Percentiles rank a stretch among this genome's conserved stretches.
Conservation (phyloP, 495 filamentous ascomycete species). For the Pseudotulostoma volvatum region DNA sequence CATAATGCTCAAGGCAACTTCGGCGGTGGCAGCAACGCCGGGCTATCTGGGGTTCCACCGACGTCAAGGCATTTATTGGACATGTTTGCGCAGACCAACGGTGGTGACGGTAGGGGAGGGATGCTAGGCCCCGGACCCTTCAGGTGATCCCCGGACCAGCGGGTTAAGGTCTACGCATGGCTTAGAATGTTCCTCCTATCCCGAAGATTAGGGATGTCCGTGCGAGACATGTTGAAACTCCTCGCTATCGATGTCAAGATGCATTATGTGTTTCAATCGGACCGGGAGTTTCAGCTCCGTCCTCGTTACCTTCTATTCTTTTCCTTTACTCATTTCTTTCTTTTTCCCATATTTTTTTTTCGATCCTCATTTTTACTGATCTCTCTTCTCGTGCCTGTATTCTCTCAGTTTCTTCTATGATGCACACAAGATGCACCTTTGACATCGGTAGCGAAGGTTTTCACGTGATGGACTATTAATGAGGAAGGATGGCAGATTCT, state of each 20-base stretch:
- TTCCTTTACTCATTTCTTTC: constrained; percentile 1
- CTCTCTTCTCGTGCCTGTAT: constrained; percentile 1
- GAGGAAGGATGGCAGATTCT: too few relatives aligned
- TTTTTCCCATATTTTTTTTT: neutral
- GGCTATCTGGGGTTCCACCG: constrained; percentile 25
- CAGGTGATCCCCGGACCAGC: constrained; percentile 9
- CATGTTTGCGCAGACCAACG: constrained; percentile 29
- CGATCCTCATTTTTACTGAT: neutral
- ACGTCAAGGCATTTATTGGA: constrained; percentile 30
- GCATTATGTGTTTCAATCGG: neutral
- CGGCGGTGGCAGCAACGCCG: constrained; percentile 19
- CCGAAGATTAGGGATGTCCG: neutral
- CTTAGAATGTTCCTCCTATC: neutral
- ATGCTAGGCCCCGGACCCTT: constrained; percentile 29
- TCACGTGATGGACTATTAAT: too few relatives aligned
- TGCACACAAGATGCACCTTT: neutral
- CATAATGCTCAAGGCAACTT: constrained; percentile 22
- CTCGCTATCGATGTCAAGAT: neutral
- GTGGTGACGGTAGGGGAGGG: constrained; percentile 21
- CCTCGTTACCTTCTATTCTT: too few relatives aligned
- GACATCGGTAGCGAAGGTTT: neutral
- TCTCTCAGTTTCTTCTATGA: neutral
- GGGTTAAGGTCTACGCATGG: neutral
- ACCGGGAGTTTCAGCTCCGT: neutral
- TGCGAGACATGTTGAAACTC: neutral